A percentile compares a stretch with the other conserved stretches of the same genome.
Evolutionary conservation across 2,329 filamentous ascomycete genomes (phyloP).

Genomic region (Trichoderma atroviride): DNA sequence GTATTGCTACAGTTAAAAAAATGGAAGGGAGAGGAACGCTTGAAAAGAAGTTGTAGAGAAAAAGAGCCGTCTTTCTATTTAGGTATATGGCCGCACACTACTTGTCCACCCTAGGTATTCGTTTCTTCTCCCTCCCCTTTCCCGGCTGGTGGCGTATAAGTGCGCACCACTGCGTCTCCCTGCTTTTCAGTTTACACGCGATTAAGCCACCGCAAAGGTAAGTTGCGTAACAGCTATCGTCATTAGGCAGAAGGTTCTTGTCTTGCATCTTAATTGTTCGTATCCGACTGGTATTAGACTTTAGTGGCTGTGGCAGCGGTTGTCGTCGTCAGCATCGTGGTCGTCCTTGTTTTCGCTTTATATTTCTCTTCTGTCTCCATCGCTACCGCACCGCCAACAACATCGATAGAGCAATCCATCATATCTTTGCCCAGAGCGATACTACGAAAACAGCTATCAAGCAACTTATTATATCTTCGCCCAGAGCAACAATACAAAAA

Average conservation of each 20-base stretch:
- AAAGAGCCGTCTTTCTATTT: background rate
- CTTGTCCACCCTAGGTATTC: background rate
- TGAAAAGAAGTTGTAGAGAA: background rate
- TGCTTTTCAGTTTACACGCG: background rate
- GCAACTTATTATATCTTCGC: background rate
- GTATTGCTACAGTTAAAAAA: too few species aligned
- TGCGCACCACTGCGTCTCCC: background rate
- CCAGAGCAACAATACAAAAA: background rate
- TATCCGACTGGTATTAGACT: background rate
- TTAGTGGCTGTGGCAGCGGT: background rate
- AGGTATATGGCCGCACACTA: background rate
- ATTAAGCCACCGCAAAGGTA: background rate
- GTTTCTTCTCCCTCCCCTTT: background rate
- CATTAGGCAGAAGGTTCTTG: background rate
- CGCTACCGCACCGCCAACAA: background rate
- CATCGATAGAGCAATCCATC: background rate
- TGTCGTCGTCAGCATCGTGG: background rate
- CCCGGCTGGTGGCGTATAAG: background rate
- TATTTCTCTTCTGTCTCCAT: background rate
- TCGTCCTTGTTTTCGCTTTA: background rate
- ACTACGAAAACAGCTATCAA: background rate
- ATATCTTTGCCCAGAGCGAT: background rate
- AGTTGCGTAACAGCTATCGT: background rate
- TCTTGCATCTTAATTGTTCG: background rate
- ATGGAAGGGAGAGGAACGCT: background rate